Conservation (phyloP, 345 rosid species). For the Boechera stricta region DNA sequence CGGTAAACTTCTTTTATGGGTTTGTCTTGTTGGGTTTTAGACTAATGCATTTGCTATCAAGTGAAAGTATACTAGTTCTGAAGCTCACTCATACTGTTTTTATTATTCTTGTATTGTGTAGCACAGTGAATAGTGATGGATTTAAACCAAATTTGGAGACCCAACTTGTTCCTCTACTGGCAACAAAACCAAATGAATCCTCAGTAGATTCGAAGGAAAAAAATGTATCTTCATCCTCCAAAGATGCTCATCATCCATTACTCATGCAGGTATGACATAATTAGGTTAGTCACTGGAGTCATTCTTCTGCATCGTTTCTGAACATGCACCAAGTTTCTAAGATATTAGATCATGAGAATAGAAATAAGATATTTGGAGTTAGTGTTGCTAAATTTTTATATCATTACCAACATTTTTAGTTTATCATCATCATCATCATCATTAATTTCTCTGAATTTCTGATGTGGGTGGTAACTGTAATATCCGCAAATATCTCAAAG, state of each 20-base stretch:
- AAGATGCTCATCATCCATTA: constrained; percentile 77
- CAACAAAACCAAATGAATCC: constrained; percentile 63
- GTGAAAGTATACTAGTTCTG: constrained; percentile 7
- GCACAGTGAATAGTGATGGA: constrained; percentile 90
- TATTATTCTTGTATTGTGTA: constrained; percentile 51
- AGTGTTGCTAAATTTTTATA: background rate
- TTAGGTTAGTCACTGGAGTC: background rate
- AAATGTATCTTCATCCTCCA: constrained; percentile 49
- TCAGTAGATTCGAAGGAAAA: constrained; percentile 59
- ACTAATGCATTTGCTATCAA: background rate
- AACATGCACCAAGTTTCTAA: constrained; percentile 6
- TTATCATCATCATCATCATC: background rate
- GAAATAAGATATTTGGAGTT: background rate
- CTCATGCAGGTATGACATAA: constrained; percentile 74
- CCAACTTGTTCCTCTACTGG: constrained; percentile 80
- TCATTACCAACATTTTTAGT: background rate
- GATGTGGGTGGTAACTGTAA: constrained; percentile 3
- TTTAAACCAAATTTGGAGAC: constrained; percentile 94
- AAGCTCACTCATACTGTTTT: constrained; percentile 34
- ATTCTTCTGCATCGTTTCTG: constrained; percentile 5
- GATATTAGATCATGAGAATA: background rate
- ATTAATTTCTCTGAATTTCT: background rate
- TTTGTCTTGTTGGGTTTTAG: background rate
- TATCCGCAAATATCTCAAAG: background rate
- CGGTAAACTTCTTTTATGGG: constrained; percentile 46